Percentiles rank a stretch among this genome's conserved stretches.
These are phyloP conservation scores for Diaporthe citriasiana DNA, from an alignment of 2,329 filamentous ascomycete species.

Conservation along the genomic window DNA sequence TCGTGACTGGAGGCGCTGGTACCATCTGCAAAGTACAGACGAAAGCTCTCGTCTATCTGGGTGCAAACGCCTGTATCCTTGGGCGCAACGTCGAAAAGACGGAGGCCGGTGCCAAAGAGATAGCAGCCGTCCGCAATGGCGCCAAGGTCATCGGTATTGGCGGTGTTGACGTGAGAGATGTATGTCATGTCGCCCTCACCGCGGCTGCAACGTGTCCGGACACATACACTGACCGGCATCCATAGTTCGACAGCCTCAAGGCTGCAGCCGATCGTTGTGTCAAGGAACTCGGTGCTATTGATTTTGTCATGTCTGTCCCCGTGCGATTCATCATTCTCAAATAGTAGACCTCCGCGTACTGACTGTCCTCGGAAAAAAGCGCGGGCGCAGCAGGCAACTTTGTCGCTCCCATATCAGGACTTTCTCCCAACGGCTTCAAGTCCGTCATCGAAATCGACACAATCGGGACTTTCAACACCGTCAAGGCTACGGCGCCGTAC, in stretches of 20 bases:
- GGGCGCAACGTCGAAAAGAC: constrained; percentile 93
- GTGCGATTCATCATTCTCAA: too few species aligned
- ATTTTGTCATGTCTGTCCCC: constrained; percentile 86
- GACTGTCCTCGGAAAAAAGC: constrained; percentile 57
- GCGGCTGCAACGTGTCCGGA: not conserved
- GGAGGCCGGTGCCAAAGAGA: constrained; percentile 82
- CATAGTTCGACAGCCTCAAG: constrained; percentile 73
- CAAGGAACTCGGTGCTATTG: constrained; percentile 86
- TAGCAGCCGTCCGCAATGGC: constrained; percentile 82
- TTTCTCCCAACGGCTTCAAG: constrained; percentile 93
- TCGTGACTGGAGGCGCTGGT: constrained; percentile 95
- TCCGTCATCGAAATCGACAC: constrained; percentile 97
- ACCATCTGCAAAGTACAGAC: constrained; percentile 96
- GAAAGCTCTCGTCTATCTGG: constrained; percentile 88
- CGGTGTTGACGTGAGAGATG: constrained; percentile 81
- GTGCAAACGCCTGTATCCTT: constrained; percentile 93
- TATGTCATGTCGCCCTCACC: constrained; percentile 53
- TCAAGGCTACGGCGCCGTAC: constrained; percentile 91
- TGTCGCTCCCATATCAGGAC: constrained; percentile 83
- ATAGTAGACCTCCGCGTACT: not conserved
- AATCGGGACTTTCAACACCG: constrained; percentile 91
- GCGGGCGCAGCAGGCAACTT: constrained; percentile 98
- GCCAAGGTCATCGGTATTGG: constrained; percentile 91
- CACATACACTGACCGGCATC: constrained; percentile 19
- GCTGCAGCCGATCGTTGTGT: constrained; percentile 84